Percentiles rank a stretch among this genome's conserved stretches.
Evolutionary conservation across 1,284 basidiomycete genomes (phyloP).

Genomic region (Coriolopsis trogii): DNA sequence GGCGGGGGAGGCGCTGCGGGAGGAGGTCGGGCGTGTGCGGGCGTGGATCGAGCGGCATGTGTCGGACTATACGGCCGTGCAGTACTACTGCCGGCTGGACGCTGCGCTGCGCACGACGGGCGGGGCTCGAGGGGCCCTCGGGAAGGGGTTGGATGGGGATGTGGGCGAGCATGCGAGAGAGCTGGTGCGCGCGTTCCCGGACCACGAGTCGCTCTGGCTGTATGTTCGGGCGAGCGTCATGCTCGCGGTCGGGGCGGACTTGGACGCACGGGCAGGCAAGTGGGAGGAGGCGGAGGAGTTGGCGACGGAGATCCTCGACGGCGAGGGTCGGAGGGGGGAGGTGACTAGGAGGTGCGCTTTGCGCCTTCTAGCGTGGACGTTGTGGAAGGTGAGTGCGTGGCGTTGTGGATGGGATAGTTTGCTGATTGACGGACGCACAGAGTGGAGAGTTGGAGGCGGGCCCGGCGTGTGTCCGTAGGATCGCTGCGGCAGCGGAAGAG

Average conservation of each 20-base stretch:
- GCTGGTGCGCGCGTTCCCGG: conserved; percentile 50
- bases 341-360: not conserved
- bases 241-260: too few species aligned
- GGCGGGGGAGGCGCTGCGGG: conserved; percentile 33
- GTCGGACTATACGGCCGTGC: conserved; percentile 65
- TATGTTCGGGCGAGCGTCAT: conserved; percentile 46
- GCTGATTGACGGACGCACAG: not conserved
- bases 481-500: not conserved
- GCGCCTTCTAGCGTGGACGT: conserved; percentile 6
- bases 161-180: conserved; percentile 43
- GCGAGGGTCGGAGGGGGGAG: not conserved
- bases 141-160: not conserved
- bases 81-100: conserved; percentile 45
- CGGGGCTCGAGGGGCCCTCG: not conserved
- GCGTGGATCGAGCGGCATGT: conserved; percentile 63
- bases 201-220: conserved; percentile 64
- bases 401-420: not conserved
- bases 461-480: not conserved
- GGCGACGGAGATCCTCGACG: not conserved
- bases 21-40: conserved; percentile 41
- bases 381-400: conserved; percentile 14
- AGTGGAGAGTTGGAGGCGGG: not conserved
- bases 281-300: not conserved
- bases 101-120: not conserved
- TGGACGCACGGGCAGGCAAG: not conserved